Conservation (phyloP, 768 basidiomycete species). For the Termitomyces sp. region DNA sequence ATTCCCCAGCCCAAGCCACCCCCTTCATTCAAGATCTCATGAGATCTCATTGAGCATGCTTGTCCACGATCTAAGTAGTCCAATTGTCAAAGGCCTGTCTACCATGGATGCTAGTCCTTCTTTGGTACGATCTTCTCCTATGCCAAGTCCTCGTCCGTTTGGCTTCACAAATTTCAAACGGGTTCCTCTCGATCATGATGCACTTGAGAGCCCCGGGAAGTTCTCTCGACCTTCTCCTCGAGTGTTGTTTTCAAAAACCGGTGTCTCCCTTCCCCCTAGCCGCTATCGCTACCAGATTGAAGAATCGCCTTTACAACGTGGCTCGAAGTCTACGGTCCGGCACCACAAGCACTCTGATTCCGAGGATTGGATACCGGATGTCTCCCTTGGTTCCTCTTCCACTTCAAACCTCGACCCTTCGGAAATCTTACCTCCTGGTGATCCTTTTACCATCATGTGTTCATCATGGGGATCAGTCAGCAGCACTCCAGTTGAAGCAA, state of each 20-base stretch:
- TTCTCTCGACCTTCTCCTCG: constrained; percentile 34
- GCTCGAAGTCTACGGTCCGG: constrained; percentile 13
- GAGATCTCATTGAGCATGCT: constrained; percentile 66
- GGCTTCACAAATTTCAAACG: constrained; percentile 15
- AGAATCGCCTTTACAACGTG: constrained; percentile 44
- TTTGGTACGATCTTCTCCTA: constrained; percentile 29
- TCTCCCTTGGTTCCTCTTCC: constrained; percentile 18
- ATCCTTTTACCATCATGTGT: constrained; percentile 46
- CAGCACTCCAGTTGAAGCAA: constrained; percentile 7
- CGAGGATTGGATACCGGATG: constrained; percentile 36
- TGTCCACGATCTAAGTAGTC: constrained; percentile 47
- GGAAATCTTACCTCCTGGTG: constrained; percentile 21
- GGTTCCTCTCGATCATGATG: constrained; percentile 19
- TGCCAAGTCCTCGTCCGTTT: constrained; percentile 19
- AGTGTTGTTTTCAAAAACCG: constrained; percentile 29
- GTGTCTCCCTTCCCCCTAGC: constrained; percentile 26
- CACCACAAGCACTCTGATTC: constrained; percentile 27
- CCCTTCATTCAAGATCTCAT: constrained; percentile 58
- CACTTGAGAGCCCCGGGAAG: constrained; percentile 26
- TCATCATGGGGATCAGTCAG: constrained; percentile 31
- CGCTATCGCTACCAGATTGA: constrained; percentile 29
- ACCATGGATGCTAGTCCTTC: constrained; percentile 24
- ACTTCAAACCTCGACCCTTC: constrained; percentile 15
- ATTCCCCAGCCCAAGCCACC: constrained; percentile 75
- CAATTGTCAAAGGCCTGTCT: constrained; percentile 29